Percentiles rank a stretch among this genome's conserved stretches.
phyloP scores from a whole-genome alignment of 495 filamentous ascomycete species.

The Annulohypoxylon maeteangense region DNA sequence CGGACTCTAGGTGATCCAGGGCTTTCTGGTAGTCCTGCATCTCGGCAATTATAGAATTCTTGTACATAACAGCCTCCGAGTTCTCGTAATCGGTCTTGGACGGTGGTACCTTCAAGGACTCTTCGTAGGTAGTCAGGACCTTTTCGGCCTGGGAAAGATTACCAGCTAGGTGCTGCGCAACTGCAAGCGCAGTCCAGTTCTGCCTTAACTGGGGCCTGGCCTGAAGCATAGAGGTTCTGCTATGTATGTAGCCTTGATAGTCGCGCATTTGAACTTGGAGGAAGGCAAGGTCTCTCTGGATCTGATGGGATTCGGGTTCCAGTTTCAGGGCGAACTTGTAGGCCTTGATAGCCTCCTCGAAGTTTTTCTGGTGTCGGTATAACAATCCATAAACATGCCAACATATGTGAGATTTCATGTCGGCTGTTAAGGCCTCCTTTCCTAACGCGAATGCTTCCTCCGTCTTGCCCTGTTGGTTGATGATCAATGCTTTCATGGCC shows the following conservation, averaged over 20 bases:
- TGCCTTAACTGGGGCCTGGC: constrained; percentile 79
- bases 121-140: constrained; percentile 89
- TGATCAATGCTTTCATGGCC: constrained; percentile 98
- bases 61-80: constrained; percentile 95
- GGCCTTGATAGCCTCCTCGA: constrained; percentile 97
- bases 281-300: constrained; percentile 91
- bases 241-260: constrained; percentile 91
- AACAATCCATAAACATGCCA: constrained; percentile 99
- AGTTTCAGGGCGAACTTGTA: constrained; percentile 94
- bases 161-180: constrained; percentile 90
- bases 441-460: constrained; percentile 94
- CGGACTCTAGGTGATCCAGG: constrained; percentile 83
- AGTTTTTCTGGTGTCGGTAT: constrained; percentile 93
- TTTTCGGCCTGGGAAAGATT: constrained; percentile 88
- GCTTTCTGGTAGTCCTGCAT: constrained; percentile 80
- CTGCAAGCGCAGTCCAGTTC: constrained; percentile 95
- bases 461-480: constrained; percentile 87
- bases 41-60: constrained; percentile 94
- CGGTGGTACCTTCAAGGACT: constrained; percentile 82
- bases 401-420: constrained; percentile 99
- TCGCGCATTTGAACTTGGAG: constrained; percentile 98
- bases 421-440: constrained; percentile 88
- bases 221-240: constrained; percentile 84
- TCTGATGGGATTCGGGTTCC: constrained; percentile 92
- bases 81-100: constrained; percentile 85